Conservation (phyloP, 331 rosid species). For the Ulmus americana region DNA sequence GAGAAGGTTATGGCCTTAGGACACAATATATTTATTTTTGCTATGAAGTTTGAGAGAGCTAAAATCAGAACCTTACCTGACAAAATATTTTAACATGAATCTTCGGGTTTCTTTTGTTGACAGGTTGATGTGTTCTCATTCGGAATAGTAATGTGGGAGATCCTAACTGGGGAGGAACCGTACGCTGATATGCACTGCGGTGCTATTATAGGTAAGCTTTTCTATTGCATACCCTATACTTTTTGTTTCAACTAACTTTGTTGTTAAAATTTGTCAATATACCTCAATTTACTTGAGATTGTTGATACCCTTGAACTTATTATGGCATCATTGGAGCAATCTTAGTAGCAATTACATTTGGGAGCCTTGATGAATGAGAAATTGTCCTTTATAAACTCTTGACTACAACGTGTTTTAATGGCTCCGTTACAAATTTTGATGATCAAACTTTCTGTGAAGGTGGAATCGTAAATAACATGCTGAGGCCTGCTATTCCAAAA, state of each 20-base stretch:
- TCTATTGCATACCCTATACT: background rate
- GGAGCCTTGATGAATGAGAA: no score
- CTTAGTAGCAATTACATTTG: no score
- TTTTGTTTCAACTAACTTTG: background rate
- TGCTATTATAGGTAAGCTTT: conserved; percentile 72
- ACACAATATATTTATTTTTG: conserved; percentile 1
- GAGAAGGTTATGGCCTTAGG: conserved; percentile 61
- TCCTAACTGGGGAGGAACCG: conserved; percentile 91
- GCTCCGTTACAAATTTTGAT: background rate
- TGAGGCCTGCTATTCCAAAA: conserved; percentile 83
- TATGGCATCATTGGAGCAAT: background rate
- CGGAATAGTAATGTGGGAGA: conserved; percentile 94
- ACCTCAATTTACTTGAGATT: background rate
- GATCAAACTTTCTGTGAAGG: conserved; percentile 38
- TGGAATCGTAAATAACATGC: conserved; percentile 78
- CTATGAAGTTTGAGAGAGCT: background rate
- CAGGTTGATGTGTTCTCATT: conserved; percentile 93
- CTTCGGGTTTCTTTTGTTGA: conserved; percentile 9
- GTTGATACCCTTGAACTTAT: background rate
- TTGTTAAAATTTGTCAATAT: conserved; percentile 2
- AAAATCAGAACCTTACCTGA: background rate
- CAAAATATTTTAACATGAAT: conserved; percentile 13
- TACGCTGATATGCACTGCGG: conserved; percentile 94
- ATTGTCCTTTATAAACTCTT: no score
- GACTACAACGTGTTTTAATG: background rate